These are phyloP conservation scores for Saccharomycopsis babjevae DNA, from an alignment of 805 yeast genomes.

Conservation along the genomic window DNA sequence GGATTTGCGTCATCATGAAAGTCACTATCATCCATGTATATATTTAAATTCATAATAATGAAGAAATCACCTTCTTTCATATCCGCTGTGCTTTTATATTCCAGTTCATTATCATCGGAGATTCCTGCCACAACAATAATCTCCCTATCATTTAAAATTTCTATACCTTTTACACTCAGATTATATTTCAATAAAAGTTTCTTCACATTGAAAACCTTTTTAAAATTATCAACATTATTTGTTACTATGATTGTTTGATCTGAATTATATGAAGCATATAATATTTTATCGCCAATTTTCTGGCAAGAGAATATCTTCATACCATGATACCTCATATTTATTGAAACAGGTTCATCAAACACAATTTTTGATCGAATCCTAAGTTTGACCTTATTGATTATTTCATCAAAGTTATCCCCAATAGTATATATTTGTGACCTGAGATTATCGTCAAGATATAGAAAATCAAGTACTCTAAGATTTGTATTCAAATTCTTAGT, in stretches of 20 bases:
- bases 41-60: background rate
- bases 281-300: background rate
- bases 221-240: background rate
- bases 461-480: slow-evolving; percentile 10
- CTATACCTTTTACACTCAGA: background rate
- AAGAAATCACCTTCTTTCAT: background rate
- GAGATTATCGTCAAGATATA: background rate
- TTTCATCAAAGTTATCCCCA: background rate
- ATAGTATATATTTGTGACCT: background rate
- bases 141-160: background rate
- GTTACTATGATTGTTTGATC: background rate
- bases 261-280: background rate
- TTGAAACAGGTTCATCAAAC: background rate
- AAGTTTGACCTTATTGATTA: background rate
- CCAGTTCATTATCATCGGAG: background rate
- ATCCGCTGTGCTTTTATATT: background rate
- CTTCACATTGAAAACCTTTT: background rate
- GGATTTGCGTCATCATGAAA: background rate
- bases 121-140: background rate
- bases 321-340: background rate
- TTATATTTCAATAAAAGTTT: background rate
- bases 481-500: slow-evolving; percentile 21
- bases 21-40: background rate
- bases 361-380: background rate
- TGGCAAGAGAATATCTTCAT: background rate